Percentiles rank a stretch among this genome's conserved stretches.
Evolutionary conservation across 2,329 filamentous ascomycete genomes (phyloP).

Genomic region (Daldinia sp.): DNA sequence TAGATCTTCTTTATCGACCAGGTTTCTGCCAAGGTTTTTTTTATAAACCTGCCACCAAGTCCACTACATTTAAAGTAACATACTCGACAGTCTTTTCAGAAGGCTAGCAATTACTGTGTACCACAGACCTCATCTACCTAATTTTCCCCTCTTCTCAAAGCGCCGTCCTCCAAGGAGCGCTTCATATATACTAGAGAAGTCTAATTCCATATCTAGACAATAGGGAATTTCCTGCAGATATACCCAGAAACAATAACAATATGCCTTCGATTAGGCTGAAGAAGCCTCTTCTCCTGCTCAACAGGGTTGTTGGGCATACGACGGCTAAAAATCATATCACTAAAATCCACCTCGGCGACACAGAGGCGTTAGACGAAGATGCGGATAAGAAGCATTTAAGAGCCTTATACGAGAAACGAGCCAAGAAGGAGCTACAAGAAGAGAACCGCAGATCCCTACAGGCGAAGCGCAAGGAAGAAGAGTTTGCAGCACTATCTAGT

Average conservation of each 20-base stretch:
- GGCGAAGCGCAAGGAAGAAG: constrained; percentile 48
- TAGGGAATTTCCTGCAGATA: not conserved
- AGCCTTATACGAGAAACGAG: constrained; percentile 46
- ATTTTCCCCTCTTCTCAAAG: not conserved
- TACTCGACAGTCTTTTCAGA: not conserved
- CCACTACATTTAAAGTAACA: constrained; percentile 5
- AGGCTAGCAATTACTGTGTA: not conserved
- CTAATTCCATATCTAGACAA: not conserved
- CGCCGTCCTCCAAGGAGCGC: not conserved
- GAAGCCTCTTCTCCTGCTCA: constrained; percentile 50
- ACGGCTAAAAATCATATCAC: constrained; percentile 52
- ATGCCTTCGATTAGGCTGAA: constrained; percentile 49
- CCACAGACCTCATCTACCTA: not conserved
- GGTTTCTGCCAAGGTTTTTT: constrained; percentile 29
- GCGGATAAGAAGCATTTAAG: constrained; percentile 46
- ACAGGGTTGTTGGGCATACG: constrained; percentile 50
- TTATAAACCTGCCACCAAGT: constrained; percentile 28
- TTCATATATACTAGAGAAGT: not conserved
- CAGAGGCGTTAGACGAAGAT: constrained; percentile 46
- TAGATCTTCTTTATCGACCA: constrained; percentile 14
- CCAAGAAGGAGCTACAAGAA: constrained; percentile 47
- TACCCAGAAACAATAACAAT: constrained; percentile 11
- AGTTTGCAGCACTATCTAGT: constrained; percentile 43
- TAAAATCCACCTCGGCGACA: constrained; percentile 50
- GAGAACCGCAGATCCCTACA: constrained; percentile 47